Evolutionary conservation across 805 yeast species (phyloP), one percentile per base, ranked within the genome.

Genomic region (Cyberlindnera suaveolens): DNA sequence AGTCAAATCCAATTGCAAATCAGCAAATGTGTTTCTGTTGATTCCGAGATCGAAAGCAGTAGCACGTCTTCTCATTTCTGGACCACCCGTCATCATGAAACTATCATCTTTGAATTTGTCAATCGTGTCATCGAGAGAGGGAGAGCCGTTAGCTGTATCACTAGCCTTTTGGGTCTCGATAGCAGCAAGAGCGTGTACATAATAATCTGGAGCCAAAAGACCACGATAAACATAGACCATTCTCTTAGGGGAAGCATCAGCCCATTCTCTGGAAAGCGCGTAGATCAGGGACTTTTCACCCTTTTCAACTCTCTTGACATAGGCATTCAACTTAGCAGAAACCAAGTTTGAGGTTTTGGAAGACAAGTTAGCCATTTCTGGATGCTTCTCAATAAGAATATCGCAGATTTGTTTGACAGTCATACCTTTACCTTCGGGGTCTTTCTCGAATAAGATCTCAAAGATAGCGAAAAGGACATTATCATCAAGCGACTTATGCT

Each of bases 391-490:
- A 39, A 80, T 67, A 38, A 85, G 67, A 44, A 81, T 74, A 61
- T 85, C 95, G 64, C 95, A 85, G 46, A 85, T 75, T 59, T 85
- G 95, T 58, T 85, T 85, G 29, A 85, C 95, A n/a, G 95, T 85
- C 89, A 85, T 83, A 50, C 95, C 95, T 46, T 73, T 71, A 40
- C 85, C 82, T 41, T 73, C 74, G 1, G 81, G 65, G 58, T 85
- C 95, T 48, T 74, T 68, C 47, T 82, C 90, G 62, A 67, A 82
- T 45, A 85, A 63, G 39, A 85, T 84, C 44, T 77, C 73, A 57
- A 85, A 84, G 43, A 85, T 85, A 6, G 90, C 89, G 61, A 70
- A 78, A 43, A 85, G 66, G 15, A 85, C 93, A 50, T 80, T 83
- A 62, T 82, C 89, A 52, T 85, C 93, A 43, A 84, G 69, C 19